A percentile compares a stretch with the other conserved stretches of the same genome.
These are phyloP conservation scores for Dendrostoma leiphaemia DNA, from an alignment of 2,329 filamentous ascomycete species.

Conservation along the genomic window DNA sequence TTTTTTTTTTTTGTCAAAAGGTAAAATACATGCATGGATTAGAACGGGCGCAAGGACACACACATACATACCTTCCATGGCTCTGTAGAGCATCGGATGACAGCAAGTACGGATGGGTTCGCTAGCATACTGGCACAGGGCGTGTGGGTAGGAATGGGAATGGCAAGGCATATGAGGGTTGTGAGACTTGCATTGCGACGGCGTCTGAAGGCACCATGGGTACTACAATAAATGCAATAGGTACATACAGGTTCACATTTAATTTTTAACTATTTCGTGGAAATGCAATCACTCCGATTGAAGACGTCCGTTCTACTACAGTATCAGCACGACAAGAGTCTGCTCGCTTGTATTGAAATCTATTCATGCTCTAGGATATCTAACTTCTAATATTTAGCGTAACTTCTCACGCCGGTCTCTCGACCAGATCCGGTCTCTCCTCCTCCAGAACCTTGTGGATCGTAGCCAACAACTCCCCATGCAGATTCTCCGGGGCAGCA, in stretches of 20 bases:
- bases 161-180: constrained; percentile 10
- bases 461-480: constrained; percentile 40
- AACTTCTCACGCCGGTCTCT: constrained; percentile 14
- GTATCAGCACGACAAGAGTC: neutral
- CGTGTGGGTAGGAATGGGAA: neutral
- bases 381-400: neutral
- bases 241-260: neutral
- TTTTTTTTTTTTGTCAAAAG: neutral
- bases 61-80: neutral
- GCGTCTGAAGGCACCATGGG: neutral
- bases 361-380: no score
- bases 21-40: neutral
- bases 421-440: constrained; percentile 31
- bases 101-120: neutral
- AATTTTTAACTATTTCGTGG: neutral
- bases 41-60: neutral
- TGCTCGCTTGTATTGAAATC: neutral
- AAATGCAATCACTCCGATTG: neutral
- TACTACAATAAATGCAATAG: neutral
- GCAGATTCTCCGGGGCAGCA: constrained; percentile 45
- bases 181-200: constrained; percentile 17
- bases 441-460: constrained; percentile 33
- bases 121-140: neutral
- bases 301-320: neutral
- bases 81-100: neutral